A percentile compares a stretch with the other conserved stretches of the same genome.
These are phyloP conservation scores for Furcasterigmium sp. DNA, from an alignment of 2,329 filamentous ascomycete species.

Conservation along the genomic window DNA sequence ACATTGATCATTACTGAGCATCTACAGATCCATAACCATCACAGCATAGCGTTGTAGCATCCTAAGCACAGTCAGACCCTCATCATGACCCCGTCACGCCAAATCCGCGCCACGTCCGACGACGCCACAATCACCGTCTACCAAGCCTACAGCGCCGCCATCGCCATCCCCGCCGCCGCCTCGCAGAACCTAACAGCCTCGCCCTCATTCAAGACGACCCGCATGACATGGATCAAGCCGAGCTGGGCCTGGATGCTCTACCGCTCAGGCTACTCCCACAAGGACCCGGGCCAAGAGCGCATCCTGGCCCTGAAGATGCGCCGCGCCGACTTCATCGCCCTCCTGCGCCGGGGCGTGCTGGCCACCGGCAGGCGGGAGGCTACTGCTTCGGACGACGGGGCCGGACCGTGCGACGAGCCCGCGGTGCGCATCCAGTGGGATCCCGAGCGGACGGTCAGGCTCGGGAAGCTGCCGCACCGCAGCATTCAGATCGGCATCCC, in stretches of 20 bases:
- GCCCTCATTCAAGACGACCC: constrained; percentile 41
- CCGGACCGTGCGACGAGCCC: constrained; percentile 12
- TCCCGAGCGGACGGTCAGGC: constrained; percentile 45
- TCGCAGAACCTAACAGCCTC: constrained; percentile 47
- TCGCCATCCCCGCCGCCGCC: constrained; percentile 46
- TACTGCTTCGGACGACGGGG: no score
- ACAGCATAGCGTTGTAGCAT: no score
- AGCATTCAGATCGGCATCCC: constrained; percentile 60
- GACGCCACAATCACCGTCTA: constrained; percentile 52
- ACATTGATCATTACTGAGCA: no score
- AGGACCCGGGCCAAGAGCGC: constrained; percentile 46
- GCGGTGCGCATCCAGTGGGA: constrained; percentile 59
- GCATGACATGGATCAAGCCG: constrained; percentile 64
- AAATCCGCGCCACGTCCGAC: constrained; percentile 48
- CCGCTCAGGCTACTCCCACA: constrained; percentile 54
- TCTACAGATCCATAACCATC: no score
- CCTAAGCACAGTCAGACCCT: no score
- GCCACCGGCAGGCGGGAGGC: constrained; percentile 14
- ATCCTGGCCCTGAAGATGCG: constrained; percentile 54
- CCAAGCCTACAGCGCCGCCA: constrained; percentile 51
- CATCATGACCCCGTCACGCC: constrained; percentile 21
- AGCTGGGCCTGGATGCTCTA: constrained; percentile 63
- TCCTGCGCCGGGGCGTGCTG: constrained; percentile 34
- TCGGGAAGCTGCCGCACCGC: constrained; percentile 41
- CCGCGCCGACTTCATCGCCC: constrained; percentile 39